Evolutionary conservation across 257 asterid species (phyloP), one percentile per base, ranked within the genome.

Genomic region (Nicotiana noctiflora): DNA sequence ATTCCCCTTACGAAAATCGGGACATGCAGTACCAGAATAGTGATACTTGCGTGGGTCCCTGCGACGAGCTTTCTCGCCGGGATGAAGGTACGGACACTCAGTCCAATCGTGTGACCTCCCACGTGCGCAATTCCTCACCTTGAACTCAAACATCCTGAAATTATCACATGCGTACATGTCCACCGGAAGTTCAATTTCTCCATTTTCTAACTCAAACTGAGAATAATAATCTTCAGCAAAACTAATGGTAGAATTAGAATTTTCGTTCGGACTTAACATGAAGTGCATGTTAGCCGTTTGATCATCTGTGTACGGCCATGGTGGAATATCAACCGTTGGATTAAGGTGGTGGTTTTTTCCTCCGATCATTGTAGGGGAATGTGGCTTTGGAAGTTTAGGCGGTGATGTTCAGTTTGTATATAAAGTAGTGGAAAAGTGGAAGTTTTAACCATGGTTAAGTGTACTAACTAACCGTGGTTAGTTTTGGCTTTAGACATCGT

Each of bases 101-200:
- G 97, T 94, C 98, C 98, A 94, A 84, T 92, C 98, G 51, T 94
- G 98, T 0, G 97, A 90, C 60, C 94, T 84, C 34, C 92, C 94
- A 55, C 95, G 92, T 57, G 91, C 62, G 84, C 98, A 94, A 86
- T 86, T 91, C 59, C 86, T 85, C 12, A 94, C 97, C 85, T 94
- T 94, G 74, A 94, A 94, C 79, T 91, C 97, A 84, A 78, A 94
- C 94, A 92, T 94, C 49, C 97, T 92, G 88, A 94, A 94, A 18
- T 94, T 83, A 84, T 94, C 98, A 86, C 95, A 94, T 0, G 97
- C 81, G 88, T 89, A 92, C 4, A 92, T 92, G 83, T 90, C 98
- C 25, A 90, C 97, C 0, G 93, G 92, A 51, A 87, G 79, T 80
- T 87, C 90, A 19, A 87, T 82, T 8, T 84, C 88, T 21, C 49